These are phyloP conservation scores for Ceratocystis variospora DNA, from an alignment of 2,329 filamentous ascomycete species.

Conservation along the genomic window DNA sequence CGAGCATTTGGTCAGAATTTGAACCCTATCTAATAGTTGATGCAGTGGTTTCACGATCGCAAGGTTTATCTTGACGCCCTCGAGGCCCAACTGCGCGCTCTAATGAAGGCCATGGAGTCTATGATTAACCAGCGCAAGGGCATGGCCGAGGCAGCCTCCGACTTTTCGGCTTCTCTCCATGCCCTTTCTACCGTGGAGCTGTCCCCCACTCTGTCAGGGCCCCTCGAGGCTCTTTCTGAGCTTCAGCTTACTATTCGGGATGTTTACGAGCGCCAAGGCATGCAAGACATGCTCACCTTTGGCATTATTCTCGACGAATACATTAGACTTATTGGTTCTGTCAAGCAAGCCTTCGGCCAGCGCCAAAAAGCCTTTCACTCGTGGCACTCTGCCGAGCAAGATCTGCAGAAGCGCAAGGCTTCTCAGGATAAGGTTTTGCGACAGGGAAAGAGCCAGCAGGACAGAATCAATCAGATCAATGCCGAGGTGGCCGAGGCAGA, in stretches of 20 bases:
- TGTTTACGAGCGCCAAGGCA: conserved; percentile 89
- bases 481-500: conserved; percentile 94
- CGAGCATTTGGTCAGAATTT: neutral
- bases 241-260: conserved; percentile 88
- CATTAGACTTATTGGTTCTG: conserved; percentile 84
- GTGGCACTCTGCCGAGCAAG: conserved; percentile 83
- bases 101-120: conserved; percentile 86
- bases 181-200: conserved; percentile 85
- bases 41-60: conserved; percentile 91
- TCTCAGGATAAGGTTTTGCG: conserved; percentile 89
- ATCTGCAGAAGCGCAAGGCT: conserved; percentile 76
- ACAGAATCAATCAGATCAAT: conserved; percentile 79
- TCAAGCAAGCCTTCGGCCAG: conserved; percentile 85
- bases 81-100: conserved; percentile 75
- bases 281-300: conserved; percentile 90
- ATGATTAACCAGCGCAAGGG: conserved; percentile 87
- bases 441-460: conserved; percentile 90
- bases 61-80: conserved; percentile 88
- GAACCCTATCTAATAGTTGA: conserved; percentile 18
- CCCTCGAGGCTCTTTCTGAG: conserved; percentile 81
- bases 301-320: conserved; percentile 98
- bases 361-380: conserved; percentile 91
- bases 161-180: conserved; percentile 88
- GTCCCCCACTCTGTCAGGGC: conserved; percentile 73
- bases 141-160: conserved; percentile 80